Conservation (phyloP, 768 basidiomycete species). For the Mycena polygramma region DNA sequence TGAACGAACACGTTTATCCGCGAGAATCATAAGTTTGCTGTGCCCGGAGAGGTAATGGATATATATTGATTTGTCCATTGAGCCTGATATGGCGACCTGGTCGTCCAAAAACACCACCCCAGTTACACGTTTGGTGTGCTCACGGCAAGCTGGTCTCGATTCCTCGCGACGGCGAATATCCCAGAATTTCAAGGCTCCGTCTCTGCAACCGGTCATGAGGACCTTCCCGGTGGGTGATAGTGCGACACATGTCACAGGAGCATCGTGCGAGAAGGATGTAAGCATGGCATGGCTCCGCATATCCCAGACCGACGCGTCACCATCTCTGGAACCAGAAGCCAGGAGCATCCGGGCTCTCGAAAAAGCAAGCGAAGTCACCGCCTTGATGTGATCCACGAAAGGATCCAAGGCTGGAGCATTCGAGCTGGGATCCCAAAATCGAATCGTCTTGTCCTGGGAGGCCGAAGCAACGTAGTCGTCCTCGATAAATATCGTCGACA, state of each 20-base stretch:
- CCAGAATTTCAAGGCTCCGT: constrained; percentile 30
- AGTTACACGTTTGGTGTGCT: constrained; percentile 12
- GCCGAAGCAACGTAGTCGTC: constrained; percentile 25
- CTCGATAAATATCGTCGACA: constrained; percentile 11
- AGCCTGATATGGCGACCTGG: constrained; percentile 19
- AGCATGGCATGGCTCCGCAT: not conserved
- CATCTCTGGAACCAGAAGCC: constrained; percentile 28
- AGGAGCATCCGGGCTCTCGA: constrained; percentile 19
- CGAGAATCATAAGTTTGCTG: constrained; percentile 5
- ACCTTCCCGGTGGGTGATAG: constrained; percentile 25
- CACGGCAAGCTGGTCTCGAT: constrained; percentile 1
- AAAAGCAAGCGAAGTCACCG: constrained; percentile 30
- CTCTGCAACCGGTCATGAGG: constrained; percentile 20
- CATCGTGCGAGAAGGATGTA: constrained; percentile 5
- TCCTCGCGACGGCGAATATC: constrained; percentile 10
- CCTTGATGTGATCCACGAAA: constrained; percentile 5
- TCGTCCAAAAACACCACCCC: constrained; percentile 18
- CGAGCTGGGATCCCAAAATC: constrained; percentile 30
- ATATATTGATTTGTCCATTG: constrained; percentile 13
- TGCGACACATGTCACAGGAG: constrained; percentile 32
- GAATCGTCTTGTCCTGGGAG: constrained; percentile 23
- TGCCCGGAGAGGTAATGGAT: constrained; percentile 8
- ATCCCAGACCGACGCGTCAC: constrained; percentile 26
- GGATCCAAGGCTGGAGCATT: constrained; percentile 16
- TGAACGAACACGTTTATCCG: not conserved